Conservation (phyloP, 1,284 basidiomycete species). For the Grifola frondosa region DNA sequence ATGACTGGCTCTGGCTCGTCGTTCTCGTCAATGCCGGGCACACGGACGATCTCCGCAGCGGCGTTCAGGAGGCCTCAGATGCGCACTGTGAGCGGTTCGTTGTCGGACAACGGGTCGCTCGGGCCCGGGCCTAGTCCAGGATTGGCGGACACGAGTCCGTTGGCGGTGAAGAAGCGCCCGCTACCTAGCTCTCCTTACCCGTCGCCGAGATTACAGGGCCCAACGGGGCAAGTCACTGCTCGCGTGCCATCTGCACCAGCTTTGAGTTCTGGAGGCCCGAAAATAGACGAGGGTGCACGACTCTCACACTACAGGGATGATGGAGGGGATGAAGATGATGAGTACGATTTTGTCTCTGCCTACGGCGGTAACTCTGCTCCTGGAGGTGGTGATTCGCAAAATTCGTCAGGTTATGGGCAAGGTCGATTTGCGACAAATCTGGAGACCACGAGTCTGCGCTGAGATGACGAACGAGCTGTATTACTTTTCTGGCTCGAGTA, state of each 20-base stretch:
- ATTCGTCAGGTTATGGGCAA: constrained; percentile 10
- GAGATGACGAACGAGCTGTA: too few species aligned
- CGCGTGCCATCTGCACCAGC: constrained; percentile 14
- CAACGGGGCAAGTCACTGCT: constrained; percentile 18
- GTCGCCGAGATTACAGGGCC: constrained; percentile 16
- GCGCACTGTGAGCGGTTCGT: constrained; percentile 32
- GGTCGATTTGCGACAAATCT: constrained; percentile 14
- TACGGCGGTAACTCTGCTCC: constrained; percentile 34
- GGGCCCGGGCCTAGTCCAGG: constrained; percentile 15
- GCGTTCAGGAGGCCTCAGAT: constrained; percentile 64
- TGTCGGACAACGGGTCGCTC: constrained; percentile 7
- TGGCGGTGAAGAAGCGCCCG: constrained; percentile 49
- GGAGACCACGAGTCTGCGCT: too few species aligned
- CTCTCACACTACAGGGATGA: constrained; percentile 12
- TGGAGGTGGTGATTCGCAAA: not conserved
- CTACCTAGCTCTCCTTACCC: constrained; percentile 42
- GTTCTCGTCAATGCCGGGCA: constrained; percentile 27
- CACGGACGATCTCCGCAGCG: constrained; percentile 69
- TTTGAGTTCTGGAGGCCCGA: constrained; percentile 20
- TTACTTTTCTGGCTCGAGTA: too few species aligned
- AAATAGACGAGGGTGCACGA: constrained; percentile 3
- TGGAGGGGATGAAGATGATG: constrained; percentile 39
- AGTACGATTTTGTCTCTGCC: constrained; percentile 57
- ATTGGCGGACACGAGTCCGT: constrained; percentile 44
- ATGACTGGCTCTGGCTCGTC: constrained; percentile 37